These are phyloP conservation scores for Coemansia sp. DNA, from an alignment of 192 early-diverging fungal genomes.

Conservation along the genomic window DNA sequence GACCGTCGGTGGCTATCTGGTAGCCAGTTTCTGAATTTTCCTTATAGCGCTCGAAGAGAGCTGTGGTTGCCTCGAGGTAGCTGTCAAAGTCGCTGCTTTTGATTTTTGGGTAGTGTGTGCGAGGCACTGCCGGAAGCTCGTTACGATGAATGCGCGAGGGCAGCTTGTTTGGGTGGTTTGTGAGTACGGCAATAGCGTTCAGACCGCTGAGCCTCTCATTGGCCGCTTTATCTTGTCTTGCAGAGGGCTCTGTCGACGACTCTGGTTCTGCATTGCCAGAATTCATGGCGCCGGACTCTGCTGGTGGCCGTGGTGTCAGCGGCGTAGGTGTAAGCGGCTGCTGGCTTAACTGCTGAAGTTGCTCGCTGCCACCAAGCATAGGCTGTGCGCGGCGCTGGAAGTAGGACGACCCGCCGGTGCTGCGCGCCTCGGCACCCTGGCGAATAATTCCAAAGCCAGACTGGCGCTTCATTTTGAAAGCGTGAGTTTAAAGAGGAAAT, in stretches of 20 bases:
- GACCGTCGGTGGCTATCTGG: slow-evolving; percentile 50
- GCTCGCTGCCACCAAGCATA: not conserved
- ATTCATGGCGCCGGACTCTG: not conserved
- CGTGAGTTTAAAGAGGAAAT: not conserved
- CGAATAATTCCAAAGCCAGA: slow-evolving; percentile 48
- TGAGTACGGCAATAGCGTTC: slow-evolving; percentile 51
- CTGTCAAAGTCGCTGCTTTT: slow-evolving; percentile 79
- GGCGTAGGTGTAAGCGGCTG: not conserved
- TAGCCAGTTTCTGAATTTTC: slow-evolving; percentile 57
- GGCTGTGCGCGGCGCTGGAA: slow-evolving; percentile 51
- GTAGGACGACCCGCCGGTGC: slow-evolving; percentile 37
- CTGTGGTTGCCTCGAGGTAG: slow-evolving; percentile 70
- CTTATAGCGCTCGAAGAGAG: slow-evolving; percentile 79
- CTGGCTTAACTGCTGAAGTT: slow-evolving; percentile 4
- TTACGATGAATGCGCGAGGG: slow-evolving; percentile 50
- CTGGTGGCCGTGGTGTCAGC: not conserved
- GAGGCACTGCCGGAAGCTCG: slow-evolving; percentile 50
- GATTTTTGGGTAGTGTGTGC: slow-evolving; percentile 56
- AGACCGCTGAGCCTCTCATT: slow-evolving; percentile 23
- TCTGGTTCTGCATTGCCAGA: not conserved
- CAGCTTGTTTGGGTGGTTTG: slow-evolving; percentile 50
- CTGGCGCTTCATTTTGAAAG: slow-evolving; percentile 44
- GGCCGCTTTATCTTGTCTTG: not conserved
- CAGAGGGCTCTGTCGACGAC: not conserved
- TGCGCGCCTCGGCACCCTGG: slow-evolving; percentile 23